Conservation (phyloP, 768 basidiomycete genomes). For the Mycena albidolilacea region DNA sequence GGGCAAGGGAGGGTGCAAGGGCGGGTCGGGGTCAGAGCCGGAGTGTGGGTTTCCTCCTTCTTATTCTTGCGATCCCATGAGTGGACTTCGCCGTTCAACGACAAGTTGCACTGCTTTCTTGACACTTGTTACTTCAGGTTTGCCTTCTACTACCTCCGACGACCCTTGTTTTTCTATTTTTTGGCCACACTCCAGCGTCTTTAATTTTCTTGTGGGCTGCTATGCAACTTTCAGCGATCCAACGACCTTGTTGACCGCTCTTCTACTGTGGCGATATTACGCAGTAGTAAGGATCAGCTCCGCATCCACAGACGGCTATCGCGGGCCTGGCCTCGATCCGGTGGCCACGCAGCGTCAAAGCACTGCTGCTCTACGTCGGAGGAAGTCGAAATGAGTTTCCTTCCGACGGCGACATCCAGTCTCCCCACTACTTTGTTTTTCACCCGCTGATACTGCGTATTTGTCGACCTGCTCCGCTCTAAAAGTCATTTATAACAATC, state of each 20-base stretch:
- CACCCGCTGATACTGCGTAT: too few relatives aligned
- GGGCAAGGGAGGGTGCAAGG: constrained; percentile 7
- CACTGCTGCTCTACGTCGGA: constrained; percentile 6
- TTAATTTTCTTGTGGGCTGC: neutral
- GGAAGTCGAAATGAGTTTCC: neutral
- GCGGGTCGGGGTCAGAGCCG: constrained; percentile 13
- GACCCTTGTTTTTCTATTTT: neutral
- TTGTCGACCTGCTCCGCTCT: too few relatives aligned
- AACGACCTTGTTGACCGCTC: neutral
- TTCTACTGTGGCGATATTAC: constrained; percentile 2
- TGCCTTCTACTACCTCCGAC: neutral
- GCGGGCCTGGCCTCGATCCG: neutral
- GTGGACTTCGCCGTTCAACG: constrained; percentile 34
- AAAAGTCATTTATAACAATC: too few relatives aligned
- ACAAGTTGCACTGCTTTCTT: constrained; percentile 33
- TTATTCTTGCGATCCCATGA: constrained; percentile 38
- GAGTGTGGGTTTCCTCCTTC: constrained; percentile 5
- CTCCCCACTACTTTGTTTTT: too few relatives aligned
- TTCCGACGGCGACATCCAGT: neutral
- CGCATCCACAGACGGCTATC: neutral
- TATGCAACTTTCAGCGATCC: neutral
- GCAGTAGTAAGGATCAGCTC: constrained; percentile 4
- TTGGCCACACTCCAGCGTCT: neutral
- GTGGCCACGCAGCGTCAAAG: constrained; percentile 17
- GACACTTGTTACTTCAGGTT: constrained; percentile 1